Evolutionary conservation across 768 basidiomycete species (phyloP).

Genomic region (Pleurotus sapidus): DNA sequence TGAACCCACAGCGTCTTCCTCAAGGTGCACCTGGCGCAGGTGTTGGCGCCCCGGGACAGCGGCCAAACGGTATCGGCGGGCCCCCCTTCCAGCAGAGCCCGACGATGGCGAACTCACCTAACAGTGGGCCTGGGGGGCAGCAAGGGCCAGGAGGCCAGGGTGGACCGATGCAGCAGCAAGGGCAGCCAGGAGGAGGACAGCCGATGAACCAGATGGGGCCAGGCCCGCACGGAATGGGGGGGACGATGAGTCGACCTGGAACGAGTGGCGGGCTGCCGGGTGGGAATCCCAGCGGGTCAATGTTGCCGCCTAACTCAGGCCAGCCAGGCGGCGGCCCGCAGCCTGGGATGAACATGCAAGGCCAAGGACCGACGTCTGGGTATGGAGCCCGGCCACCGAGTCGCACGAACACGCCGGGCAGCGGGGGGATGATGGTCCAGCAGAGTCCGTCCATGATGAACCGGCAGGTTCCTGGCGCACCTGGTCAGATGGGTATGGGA

Average conservation of each 20-base stretch:
- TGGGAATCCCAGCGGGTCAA: slow-evolving; percentile 32
- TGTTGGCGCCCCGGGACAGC: neutral
- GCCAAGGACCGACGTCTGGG: slow-evolving; percentile 32
- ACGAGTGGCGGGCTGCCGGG: neutral
- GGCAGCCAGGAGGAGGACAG: slow-evolving; percentile 11
- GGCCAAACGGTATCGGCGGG: neutral
- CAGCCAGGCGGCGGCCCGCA: slow-evolving; percentile 14
- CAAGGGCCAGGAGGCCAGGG: slow-evolving; percentile 2
- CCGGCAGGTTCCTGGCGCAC: slow-evolving; percentile 38
- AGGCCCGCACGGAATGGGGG: slow-evolving; percentile 32
- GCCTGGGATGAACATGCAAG: slow-evolving; percentile 8
- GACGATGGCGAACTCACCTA: slow-evolving; percentile 4
- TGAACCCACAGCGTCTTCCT: neutral
- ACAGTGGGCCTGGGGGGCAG: slow-evolving; percentile 8
- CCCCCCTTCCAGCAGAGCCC: slow-evolving; percentile 4
- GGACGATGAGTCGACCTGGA: slow-evolving; percentile 6
- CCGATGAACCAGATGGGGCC: slow-evolving; percentile 51
- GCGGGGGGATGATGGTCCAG: slow-evolving; percentile 44
- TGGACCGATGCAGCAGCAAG: slow-evolving; percentile 19
- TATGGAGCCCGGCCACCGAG: slow-evolving; percentile 51
- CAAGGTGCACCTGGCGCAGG: neutral
- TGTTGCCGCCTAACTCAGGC: slow-evolving; percentile 47
- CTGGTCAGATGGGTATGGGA: slow-evolving; percentile 11
- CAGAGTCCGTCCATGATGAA: slow-evolving; percentile 56
- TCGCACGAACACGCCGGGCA: slow-evolving; percentile 51